phyloP scores from a whole-genome alignment of 106 monocot genomes.

The Dendrobium officinale region DNA sequence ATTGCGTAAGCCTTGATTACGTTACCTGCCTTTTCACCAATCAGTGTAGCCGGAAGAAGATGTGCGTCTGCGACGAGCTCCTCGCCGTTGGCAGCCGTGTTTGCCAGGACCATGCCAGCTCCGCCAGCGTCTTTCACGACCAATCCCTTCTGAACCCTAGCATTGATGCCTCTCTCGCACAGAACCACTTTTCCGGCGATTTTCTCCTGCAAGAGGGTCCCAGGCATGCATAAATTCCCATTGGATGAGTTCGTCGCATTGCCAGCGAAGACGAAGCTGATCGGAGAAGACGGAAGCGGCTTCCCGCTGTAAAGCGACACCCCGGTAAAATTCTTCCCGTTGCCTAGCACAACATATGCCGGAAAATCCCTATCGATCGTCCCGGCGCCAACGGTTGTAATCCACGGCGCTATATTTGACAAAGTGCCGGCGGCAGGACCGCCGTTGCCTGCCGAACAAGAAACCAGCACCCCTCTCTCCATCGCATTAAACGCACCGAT shows the following conservation, averaged over 20 bases:
- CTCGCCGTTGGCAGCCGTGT: constrained; percentile 83
- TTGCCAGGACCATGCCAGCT: constrained; percentile 76
- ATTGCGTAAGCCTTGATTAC: constrained; percentile 47
- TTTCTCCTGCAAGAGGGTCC: constrained; percentile 61
- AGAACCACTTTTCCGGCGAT: constrained; percentile 86
- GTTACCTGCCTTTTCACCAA: constrained; percentile 65
- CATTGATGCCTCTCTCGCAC: constrained; percentile 80
- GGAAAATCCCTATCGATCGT: constrained; percentile 96
- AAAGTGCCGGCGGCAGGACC: constrained; percentile 57
- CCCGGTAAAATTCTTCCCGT: constrained; percentile 83
- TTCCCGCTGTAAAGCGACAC: constrained; percentile 87
- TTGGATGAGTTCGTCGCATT: constrained; percentile 74
- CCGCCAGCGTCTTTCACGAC: constrained; percentile 83
- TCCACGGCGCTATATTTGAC: constrained; percentile 92
- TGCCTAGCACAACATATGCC: constrained; percentile 53
- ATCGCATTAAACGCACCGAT: constrained; percentile 78
- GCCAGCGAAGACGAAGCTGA: constrained; percentile 75
- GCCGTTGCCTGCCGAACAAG: constrained; percentile 90
- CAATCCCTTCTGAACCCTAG: constrained; percentile 82
- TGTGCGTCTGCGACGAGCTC: constrained; percentile 97
- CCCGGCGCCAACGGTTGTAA: constrained; percentile 93
- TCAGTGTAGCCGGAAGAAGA: constrained; percentile 64
- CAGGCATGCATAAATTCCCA: constrained; percentile 85
- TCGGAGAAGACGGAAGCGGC: constrained; percentile 19
- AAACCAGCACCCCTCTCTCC: constrained; percentile 82